Percentiles rank a stretch among this genome's conserved stretches.
Evolutionary conservation across 192 early-diverging fungal species (phyloP).

Genomic region (Endogone sp.): DNA sequence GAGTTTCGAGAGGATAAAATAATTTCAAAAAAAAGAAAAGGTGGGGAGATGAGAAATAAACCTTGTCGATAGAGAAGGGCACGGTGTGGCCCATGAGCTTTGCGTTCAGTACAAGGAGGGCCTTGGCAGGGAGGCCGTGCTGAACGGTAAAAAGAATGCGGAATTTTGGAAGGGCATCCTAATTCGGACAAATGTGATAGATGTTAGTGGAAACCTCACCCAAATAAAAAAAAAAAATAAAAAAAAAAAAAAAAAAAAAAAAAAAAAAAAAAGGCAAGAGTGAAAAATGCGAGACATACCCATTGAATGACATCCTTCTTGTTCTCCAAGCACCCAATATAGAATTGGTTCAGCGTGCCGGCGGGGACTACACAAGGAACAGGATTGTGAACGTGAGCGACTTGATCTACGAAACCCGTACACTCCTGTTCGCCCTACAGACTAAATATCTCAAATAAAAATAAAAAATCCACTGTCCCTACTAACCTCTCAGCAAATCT

Average conservation of each 20-base stretch:
- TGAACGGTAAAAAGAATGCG: not conserved
- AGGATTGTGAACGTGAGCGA: no score
- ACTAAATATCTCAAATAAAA: no score
- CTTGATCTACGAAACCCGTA: no score
- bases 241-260: not conserved
- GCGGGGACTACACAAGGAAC: not conserved
- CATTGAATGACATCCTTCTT: not conserved
- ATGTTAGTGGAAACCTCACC: no score
- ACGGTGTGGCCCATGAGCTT: not conserved
- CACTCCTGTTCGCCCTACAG: no score
- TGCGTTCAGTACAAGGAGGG: not conserved
- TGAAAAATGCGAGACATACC: not conserved
- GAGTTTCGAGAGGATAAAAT: not conserved
- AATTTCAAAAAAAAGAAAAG: not conserved
- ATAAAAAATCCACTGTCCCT: not conserved
- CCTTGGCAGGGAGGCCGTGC: not conserved
- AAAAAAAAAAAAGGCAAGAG: not conserved
- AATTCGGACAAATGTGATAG: not conserved
- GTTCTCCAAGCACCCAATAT: not conserved
- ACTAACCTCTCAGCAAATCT: not conserved
- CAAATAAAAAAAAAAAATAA: no score
- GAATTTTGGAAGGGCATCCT: not conserved
- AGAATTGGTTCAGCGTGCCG: not conserved
- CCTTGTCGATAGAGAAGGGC: not conserved
- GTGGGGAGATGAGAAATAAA: not conserved